Evolutionary conservation across 202 grass and related monocot genomes (phyloP), one percentile per base, ranked within the genome.

Genomic region (Musa balbisiana): DNA sequence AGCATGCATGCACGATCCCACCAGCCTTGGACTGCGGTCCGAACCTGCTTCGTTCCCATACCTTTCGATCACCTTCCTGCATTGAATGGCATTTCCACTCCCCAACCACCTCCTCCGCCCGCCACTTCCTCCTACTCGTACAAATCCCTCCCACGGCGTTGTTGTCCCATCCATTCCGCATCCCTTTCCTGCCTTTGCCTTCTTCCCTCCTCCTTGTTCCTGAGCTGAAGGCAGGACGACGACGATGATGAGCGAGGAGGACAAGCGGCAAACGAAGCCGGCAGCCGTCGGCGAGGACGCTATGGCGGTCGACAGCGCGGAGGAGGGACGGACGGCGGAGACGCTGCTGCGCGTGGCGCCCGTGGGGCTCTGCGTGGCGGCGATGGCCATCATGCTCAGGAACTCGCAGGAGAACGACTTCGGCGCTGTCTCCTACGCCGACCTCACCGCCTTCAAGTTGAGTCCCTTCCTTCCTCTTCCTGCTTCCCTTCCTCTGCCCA

Each of bases 381-480:
- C 95, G 67, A 76, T 98, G 85, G 80, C 76, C 52, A 62, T 98
- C 77, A 98, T 92, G 95, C 81, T 94, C 67, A 85, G 80, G 1
- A 84, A 94, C 87, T 66, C 80, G 20, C 88, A 94, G 87, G 78
- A 49, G 73, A 92, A 92, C 79, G 95, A 98, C 62, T 98, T 80
- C 72, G 91, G 95, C 56, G 33, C 82, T 75, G 75, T 98, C 72
- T 86, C 88, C 72, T 98, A 94, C 88, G 87, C 91, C 68, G 82
- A 98, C 84, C 84, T 98, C 22, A 81, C 86, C 21, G 88, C 88
- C 1, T 98, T 98, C 82, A 98, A 87, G 95, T 65, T 91, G 73
- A 62, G 63, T 26, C 1, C 13, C 9, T 29, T 19, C 13, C 56
- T 69, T 0, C 0, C 6, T 71, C 3, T 83, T 68, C 22, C 51